Base-by-base conservation (phyloP, 73 alveolate genomes). In the Diophrys appendiculata region DNA sequence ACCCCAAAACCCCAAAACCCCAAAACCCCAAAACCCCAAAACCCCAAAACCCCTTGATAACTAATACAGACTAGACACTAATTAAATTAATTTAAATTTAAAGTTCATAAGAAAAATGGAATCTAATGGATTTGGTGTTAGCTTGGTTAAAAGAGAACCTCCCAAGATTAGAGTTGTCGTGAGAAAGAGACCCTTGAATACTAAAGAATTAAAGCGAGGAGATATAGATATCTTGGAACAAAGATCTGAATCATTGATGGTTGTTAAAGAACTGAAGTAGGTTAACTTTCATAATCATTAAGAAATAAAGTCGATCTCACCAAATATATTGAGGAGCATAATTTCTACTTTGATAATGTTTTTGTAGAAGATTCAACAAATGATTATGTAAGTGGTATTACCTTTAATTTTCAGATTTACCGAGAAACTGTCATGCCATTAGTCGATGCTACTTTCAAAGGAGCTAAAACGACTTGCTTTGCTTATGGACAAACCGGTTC, bases 121-220 rank as follows among this genome's bases (percentile, higher is more conserved):
- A 70, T 70, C 25, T 31, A 70, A 31, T 22, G 65, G 68, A 30
- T 22, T 30, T 68, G 25, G 25, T 27, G n/a, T 25, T 28, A 25
- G 25, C 26, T 28, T 43, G 5, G 60, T 43, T 18, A 43, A 43
- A 43, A 5, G 60, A 18, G 60, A 43, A 18, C 60, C 60, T 53
- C 99, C 99, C 54, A 95, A 94, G 81, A 98, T 98, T 82, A 87
- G 97, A 54, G 99, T 98, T 77, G 98, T 97, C 68, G 99, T 98
- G 33, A 94, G 99, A 52, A 98, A 98, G 97, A 86, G 99, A 56
- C 99, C 99, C 54, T 87, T 96, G 90, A 96, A 96, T 82, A 82
- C 90, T 81, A 98, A 96, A 90, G 99, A 98, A 82, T 70, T 54
- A 71, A 81, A 84, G 71, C 84, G 88, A 75, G 92, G 92, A 52